These are phyloP conservation scores for Tolypocladium paradoxum DNA, from an alignment of 2,329 filamentous ascomycete species.

Conservation along the genomic window DNA sequence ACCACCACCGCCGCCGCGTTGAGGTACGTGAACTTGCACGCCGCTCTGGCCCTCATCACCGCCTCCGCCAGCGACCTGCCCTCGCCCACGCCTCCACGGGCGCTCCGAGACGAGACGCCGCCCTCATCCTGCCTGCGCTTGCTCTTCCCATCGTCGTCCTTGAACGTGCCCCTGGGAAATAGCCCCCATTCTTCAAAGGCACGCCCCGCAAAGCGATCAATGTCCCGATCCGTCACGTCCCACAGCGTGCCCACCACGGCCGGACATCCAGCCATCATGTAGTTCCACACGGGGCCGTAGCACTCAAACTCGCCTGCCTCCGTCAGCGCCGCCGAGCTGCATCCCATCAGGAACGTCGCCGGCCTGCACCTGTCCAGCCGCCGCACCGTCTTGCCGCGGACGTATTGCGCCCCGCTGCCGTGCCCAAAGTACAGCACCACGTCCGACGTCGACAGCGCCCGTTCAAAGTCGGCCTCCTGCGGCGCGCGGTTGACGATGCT, in stretches of 20 bases:
- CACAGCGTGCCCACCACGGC: slow-evolving; percentile 88
- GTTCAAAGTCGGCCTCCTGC: slow-evolving; percentile 65
- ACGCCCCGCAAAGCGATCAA: slow-evolving; percentile 77
- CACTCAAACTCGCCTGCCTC: slow-evolving; percentile 83
- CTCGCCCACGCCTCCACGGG: slow-evolving; percentile 1
- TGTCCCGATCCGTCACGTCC: slow-evolving; percentile 97
- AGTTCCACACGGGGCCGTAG: slow-evolving; percentile 83
- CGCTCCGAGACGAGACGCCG: background rate
- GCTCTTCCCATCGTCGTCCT: slow-evolving; percentile 19
- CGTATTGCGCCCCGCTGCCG: slow-evolving; percentile 89
- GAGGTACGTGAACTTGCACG: slow-evolving; percentile 81
- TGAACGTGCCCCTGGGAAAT: slow-evolving; percentile 36
- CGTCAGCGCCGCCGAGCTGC: slow-evolving; percentile 67
- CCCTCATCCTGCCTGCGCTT: slow-evolving; percentile 9
- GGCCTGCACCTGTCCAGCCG: slow-evolving; percentile 64
- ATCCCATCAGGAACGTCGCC: slow-evolving; percentile 85
- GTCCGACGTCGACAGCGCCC: slow-evolving; percentile 53
- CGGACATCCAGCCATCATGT: slow-evolving; percentile 77
- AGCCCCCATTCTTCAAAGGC: slow-evolving; percentile 84
- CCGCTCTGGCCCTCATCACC: slow-evolving; percentile 60
- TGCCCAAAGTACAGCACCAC: slow-evolving; percentile 92
- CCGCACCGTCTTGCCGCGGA: slow-evolving; percentile 73
- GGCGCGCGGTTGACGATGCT: slow-evolving; percentile 59
- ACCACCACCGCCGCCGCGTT: slow-evolving; percentile 91
- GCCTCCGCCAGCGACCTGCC: slow-evolving; percentile 63